Base-by-base conservation (phyloP, 495 filamentous ascomycete species). In the Hypoxylon trugodes region DNA sequence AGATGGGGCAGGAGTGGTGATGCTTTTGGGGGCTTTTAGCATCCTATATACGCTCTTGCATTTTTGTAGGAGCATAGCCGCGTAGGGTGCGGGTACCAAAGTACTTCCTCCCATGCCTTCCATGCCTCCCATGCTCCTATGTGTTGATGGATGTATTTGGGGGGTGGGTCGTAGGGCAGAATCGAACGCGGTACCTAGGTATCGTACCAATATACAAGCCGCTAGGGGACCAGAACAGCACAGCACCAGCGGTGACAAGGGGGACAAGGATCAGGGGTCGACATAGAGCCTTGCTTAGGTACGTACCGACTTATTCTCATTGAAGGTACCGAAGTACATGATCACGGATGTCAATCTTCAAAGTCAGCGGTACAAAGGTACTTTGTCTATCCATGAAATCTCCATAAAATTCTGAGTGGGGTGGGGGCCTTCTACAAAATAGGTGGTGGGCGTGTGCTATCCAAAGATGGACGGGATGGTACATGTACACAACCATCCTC, bases 21-120 rank as follows among this genome's bases (percentile, higher is more conserved):
- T 61, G 61, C 53, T 64, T 32, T 64, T 68, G 65, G 70, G 70
- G 70, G 70, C 61, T 61, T 70, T 55, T n/a, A 59, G 69, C 40
- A 61, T 66, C 54, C 59, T 49, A 56, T 59, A 67, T 70, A 67
- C 58, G 63, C 62, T 62, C 56, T 35, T 63, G 56, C 43, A 30
- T 21, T 51, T 37, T 55, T 36, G 52, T 22, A 56, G 36, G 47
- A 36, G 15, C 65, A 51, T 56, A 64, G 59, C 60, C 55, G 55
- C 45, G 54, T 61, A 60, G 50, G 62, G 42, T 58, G 50, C 49
- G 59, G n/a, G n/a, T n/a, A n/a, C n/a, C n/a, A n/a, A n/a, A n/a
- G n/a, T n/a, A n/a, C n/a, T n/a, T n/a, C n/a, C n/a, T n/a, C n/a
- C n/a, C n/a, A n/a, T n/a, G n/a, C n/a, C n/a, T n/a, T n/a, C n/a